Evolutionary conservation across 352 stramenopile genomes (phyloP), one percentile per base, ranked within the genome.

Genomic region (Pythium dissotocum): DNA sequence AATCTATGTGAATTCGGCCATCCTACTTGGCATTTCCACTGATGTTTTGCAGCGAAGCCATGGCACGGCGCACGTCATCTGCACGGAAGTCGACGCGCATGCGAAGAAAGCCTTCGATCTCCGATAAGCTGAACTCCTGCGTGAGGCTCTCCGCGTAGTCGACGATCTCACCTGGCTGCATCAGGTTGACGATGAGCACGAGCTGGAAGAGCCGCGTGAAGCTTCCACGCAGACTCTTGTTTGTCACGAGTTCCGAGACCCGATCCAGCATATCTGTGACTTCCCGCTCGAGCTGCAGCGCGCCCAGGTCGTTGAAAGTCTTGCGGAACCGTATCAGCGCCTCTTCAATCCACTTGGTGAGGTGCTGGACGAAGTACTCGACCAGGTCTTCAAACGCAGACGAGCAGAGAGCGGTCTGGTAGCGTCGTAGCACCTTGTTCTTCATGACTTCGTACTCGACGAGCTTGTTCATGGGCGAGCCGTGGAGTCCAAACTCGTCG

Each of bases 121-220:
- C 82, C 12, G 76, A 55, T 8, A 76, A 12, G 12, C 69, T 81
- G 7, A 93, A 58, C 33, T 89, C 80, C 10, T 79, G 59, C 14
- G 65, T 75, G 40, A 92, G 74, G 36, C 73, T 84, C 36, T 80
- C 69, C 4, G 83, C 63, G 63, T 91, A 94, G 58, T 92, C 85
- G 18, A 90, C 58, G 4, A 95, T 76, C 61, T 95, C 84, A 16
- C 52, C 72, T 5, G 87, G 85, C 49, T 91, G 78, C 73, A 89
- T 77, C n/a, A 95, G 65, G 64, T 94, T 95, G 40, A 95, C 69
- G 26, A 95, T 77, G 10, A 93, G 84, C 46, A 89, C 81, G 38
- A 94, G 51, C 65, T 95, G 84, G 63, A 94, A 92, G 2, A 94
- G 74, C 38, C 85, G 75, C 14, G 83, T 94, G 65, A 94, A 95